phyloP scores from a whole-genome alignment of 305 asterid genomes.

The Rubia balearica region DNA sequence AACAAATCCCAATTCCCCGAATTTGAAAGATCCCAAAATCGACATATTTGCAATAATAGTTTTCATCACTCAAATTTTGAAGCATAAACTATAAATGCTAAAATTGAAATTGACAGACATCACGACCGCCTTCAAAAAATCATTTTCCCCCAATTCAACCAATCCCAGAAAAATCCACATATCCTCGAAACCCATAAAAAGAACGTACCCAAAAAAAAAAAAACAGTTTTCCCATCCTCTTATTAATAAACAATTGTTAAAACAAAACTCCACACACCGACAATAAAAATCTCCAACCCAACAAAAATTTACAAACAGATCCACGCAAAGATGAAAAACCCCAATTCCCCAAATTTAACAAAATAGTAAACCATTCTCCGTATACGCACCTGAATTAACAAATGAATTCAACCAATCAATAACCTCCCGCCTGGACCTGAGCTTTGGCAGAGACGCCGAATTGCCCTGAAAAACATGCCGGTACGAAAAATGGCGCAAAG shows the following conservation, averaged over 20 bases:
- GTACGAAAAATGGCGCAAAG: slow-evolving; percentile 44
- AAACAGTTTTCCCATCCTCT: not conserved
- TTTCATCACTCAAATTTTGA: no score
- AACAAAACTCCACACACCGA: not conserved
- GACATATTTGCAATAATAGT: no score
- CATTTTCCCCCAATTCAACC: no score
- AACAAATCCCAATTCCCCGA: no score
- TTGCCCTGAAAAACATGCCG: slow-evolving; percentile 27
- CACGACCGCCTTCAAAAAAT: no score
- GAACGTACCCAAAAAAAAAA: no score
- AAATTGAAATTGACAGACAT: no score
- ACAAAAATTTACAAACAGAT: not conserved
- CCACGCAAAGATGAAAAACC: not conserved
- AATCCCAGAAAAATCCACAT: no score
- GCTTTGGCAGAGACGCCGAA: slow-evolving; percentile 39
- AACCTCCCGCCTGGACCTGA: slow-evolving; percentile 63
- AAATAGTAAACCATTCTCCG: not conserved
- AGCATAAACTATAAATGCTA: no score
- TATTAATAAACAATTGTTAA: no score
- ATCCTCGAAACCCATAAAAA: no score
- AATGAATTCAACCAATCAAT: slow-evolving; percentile 60
- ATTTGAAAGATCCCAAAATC: no score
- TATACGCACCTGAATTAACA: slow-evolving; percentile 43
- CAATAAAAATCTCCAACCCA: not conserved
- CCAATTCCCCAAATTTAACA: not conserved